Conservation (phyloP, 345 rosid genomes). For the Syzygium aromaticum region DNA sequence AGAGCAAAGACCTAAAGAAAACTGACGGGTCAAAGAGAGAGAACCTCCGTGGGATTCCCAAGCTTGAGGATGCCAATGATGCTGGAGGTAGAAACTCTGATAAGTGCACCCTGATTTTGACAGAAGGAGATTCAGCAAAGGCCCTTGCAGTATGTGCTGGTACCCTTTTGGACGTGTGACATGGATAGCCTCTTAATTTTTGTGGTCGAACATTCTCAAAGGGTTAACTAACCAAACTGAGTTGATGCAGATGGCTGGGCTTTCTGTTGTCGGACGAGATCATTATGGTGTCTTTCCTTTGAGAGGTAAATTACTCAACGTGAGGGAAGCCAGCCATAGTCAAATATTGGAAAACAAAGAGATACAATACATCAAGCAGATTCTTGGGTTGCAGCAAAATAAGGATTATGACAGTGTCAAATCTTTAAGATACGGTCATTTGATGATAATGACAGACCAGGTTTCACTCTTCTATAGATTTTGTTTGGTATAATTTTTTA, state of each 20-base stretch:
- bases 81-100: conserved; percentile 83
- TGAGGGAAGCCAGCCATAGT: conserved; percentile 81
- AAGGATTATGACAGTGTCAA: conserved; percentile 59
- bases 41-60: conserved; percentile 48
- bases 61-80: conserved; percentile 86
- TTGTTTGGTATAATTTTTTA: background rate
- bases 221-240: background rate
- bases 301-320: conserved; percentile 89
- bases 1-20: conserved; percentile 82
- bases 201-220: background rate
- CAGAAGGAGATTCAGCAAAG: conserved; percentile 99
- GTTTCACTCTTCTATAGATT: conserved; percentile 12
- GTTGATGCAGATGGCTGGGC: conserved; percentile 62
- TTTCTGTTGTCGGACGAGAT: conserved; percentile 53
- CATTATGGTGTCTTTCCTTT: conserved; percentile 85
- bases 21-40: conserved; percentile 76
- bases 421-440: conserved; percentile 90
- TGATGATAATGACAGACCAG: conserved; percentile 99
- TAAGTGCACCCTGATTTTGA: conserved; percentile 77
- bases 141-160: conserved; percentile 70
- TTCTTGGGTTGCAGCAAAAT: conserved; percentile 87
- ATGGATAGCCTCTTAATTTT: background rate
- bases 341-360: conserved; percentile 84
- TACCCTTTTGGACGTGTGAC: background rate
- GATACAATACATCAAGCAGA: conserved; percentile 79